Evolutionary conservation across 768 basidiomycete genomes (phyloP).

Genomic region (Mrakia gelida): DNA sequence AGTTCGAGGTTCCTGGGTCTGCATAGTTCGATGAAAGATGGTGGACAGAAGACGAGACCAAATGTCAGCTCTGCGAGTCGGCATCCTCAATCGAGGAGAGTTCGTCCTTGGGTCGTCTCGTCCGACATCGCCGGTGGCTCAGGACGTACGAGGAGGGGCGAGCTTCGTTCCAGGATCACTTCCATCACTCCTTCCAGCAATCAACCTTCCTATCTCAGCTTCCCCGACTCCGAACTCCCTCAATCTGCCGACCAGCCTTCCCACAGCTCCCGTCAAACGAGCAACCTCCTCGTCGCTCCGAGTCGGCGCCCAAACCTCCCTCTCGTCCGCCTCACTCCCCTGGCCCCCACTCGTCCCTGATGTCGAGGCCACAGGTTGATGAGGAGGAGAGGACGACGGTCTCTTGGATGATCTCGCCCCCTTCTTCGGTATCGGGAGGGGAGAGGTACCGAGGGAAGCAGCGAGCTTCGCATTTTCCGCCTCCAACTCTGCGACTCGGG

Average conservation of each 20-base stretch:
- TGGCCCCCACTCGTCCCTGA: neutral
- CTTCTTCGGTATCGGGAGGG: neutral
- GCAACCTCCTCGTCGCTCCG: slow-evolving; percentile 5
- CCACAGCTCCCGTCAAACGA: neutral
- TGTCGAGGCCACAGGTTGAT: neutral
- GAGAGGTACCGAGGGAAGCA: neutral
- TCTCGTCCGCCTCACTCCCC: neutral
- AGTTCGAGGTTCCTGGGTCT: neutral
- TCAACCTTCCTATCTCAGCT: slow-evolving; percentile 8
- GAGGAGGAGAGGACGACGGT: neutral
- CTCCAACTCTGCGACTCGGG: slow-evolving; percentile 17
- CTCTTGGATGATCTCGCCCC: neutral
- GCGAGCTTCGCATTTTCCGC: slow-evolving; percentile 20
- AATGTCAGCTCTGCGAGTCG: neutral
- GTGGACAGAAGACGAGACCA: neutral
- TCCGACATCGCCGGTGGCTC: neutral
- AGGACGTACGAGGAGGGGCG: neutral
- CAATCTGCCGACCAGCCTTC: neutral
- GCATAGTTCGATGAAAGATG: neutral
- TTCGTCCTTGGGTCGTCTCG: neutral
- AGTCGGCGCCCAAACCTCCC: neutral
- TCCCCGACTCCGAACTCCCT: slow-evolving; percentile 13
- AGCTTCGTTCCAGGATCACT: neutral
- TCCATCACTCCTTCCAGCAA: neutral
- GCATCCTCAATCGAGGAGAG: neutral